Percentiles rank a stretch among this genome's conserved stretches.
Evolutionary conservation across 2,329 filamentous ascomycete species (phyloP).

Genomic region (Sporothrix brunneoviolacea): DNA sequence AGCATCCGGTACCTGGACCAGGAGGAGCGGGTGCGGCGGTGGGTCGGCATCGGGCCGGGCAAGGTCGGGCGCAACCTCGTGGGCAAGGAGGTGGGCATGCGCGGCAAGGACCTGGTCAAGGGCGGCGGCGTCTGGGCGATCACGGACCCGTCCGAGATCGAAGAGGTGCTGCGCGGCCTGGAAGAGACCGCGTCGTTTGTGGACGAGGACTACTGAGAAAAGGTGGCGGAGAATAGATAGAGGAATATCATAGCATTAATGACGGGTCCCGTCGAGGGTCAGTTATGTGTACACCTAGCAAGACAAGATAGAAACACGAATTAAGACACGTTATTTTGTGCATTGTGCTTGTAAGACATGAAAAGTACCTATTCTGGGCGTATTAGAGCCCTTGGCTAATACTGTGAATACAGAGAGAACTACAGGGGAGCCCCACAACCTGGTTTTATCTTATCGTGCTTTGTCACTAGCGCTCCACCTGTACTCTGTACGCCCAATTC

Average conservation of each 20-base stretch:
- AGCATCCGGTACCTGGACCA: constrained; percentile 86
- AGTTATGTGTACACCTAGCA: neutral
- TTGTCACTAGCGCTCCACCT: too few species aligned
- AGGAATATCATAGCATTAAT: too few species aligned
- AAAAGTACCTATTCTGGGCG: too few species aligned
- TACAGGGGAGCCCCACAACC: too few species aligned
- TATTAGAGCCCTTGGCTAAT: too few species aligned
- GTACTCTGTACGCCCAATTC: too few species aligned
- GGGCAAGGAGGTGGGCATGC: constrained; percentile 90
- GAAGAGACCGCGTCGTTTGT: constrained; percentile 55
- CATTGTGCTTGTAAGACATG: constrained; percentile 4
- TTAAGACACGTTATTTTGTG: neutral
- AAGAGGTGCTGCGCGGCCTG: constrained; percentile 58
- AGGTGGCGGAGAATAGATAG: neutral
- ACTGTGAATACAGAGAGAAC: too few species aligned
- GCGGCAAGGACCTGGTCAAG: constrained; percentile 68
- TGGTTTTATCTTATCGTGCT: too few species aligned
- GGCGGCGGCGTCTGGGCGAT: constrained; percentile 92
- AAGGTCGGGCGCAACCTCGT: constrained; percentile 92
- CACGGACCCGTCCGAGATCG: constrained; percentile 69
- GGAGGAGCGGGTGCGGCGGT: constrained; percentile 70
- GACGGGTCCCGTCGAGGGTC: too few species aligned
- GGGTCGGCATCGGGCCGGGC: constrained; percentile 88
- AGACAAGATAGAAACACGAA: constrained; percentile 6
- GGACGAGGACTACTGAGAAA: constrained; percentile 5